A percentile compares a stretch with the other conserved stretches of the same genome.
Conservation (phyloP, 2,329 filamentous ascomycete genomes). For the Aspergillus jensenii region DNA sequence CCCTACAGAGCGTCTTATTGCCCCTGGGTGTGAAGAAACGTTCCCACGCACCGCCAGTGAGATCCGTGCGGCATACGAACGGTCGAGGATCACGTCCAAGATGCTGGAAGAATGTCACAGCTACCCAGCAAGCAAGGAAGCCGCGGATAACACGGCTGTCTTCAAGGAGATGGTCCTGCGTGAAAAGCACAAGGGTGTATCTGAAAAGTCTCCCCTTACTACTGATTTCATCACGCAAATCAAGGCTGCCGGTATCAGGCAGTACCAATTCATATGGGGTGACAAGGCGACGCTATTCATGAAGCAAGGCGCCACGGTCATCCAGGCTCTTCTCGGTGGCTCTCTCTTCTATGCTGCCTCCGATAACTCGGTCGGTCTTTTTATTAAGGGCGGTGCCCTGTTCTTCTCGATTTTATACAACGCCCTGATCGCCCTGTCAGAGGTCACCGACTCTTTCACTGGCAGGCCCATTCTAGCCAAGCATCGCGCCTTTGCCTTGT, state of each 20-base stretch:
- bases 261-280: conserved; percentile 65
- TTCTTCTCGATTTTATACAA: conserved; percentile 65
- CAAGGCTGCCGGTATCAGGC: conserved; percentile 55
- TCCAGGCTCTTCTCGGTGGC: conserved; percentile 62
- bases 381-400: conserved; percentile 61
- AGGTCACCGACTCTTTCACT: conserved; percentile 62
- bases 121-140: too few relatives aligned
- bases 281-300: conserved; percentile 64
- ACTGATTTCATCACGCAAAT: conserved; percentile 45
- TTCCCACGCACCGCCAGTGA: not conserved
- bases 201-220: not conserved
- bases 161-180: not conserved
- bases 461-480: conserved; percentile 59
- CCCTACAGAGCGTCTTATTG: not conserved
- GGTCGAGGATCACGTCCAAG: not conserved
- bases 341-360: conserved; percentile 63
- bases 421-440: conserved; percentile 60
- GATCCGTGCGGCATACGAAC: not conserved
- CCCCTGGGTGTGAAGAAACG: not conserved
- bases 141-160: too few relatives aligned
- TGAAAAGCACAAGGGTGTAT: not conserved
- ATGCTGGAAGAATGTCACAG: too few relatives aligned
- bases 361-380: conserved; percentile 58
- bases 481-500: conserved; percentile 58
- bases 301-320: conserved; percentile 58